Percentiles rank a stretch among this genome's conserved stretches.
Evolutionary conservation across 495 filamentous ascomycete species (phyloP).

Genomic region (Bacidia rubella): DNA sequence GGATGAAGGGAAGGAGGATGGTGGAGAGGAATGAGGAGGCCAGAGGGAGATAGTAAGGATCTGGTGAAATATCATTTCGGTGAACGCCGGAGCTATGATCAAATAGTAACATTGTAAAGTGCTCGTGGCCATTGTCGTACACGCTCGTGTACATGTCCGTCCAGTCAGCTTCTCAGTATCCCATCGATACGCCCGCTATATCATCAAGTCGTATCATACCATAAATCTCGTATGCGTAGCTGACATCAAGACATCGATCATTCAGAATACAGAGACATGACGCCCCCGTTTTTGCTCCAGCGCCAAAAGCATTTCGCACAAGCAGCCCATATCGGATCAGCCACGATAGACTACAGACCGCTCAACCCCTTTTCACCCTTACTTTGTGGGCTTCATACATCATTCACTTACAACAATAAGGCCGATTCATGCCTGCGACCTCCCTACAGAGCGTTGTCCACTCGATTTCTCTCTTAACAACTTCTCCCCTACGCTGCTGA

Average conservation of each 20-base stretch:
- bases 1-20: conserved; percentile 1
- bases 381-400: too few relatives aligned
- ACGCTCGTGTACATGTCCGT: background rate
- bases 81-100: background rate
- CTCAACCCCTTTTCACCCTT: too few relatives aligned
- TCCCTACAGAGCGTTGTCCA: conserved; percentile 82
- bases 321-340: too few relatives aligned
- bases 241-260: background rate
- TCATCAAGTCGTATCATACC: background rate
- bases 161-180: too few relatives aligned
- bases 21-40: background rate
- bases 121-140: background rate
- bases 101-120: background rate
- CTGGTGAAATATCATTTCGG: background rate
- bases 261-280: too few relatives aligned
- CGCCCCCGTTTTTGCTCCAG: too few relatives aligned
- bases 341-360: too few relatives aligned
- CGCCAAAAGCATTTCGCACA: too few relatives aligned
- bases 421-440: conserved; percentile 89
- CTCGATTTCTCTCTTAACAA: conserved; percentile 64
- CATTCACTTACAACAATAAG: conserved; percentile 48
- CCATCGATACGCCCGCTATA: background rate
- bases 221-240: background rate
- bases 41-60: background rate
- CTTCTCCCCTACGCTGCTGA: conserved; percentile 29